phyloP scores from a whole-genome alignment of 495 filamentous ascomycete species.

The Collariella sp. region DNA sequence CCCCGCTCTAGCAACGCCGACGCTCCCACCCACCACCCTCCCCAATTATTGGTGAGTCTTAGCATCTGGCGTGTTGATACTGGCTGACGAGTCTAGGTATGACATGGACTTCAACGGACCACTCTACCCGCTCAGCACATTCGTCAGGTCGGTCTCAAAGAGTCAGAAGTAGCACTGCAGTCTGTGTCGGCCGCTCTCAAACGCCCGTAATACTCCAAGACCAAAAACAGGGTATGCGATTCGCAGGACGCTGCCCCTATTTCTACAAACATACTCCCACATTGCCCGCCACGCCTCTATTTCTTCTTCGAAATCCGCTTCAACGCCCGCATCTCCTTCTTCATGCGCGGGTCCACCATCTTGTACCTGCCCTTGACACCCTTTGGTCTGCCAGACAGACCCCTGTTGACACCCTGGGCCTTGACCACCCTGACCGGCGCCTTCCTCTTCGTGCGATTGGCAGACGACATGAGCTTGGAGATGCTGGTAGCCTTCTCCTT shows the following conservation, averaged over 20 bases:
- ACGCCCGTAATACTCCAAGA: not conserved
- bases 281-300: not conserved
- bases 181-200: not conserved
- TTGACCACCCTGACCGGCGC: conserved; percentile 82
- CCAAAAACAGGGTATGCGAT: not conserved
- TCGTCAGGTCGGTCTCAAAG: conserved; percentile 36
- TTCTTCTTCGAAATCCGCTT: conserved; percentile 58
- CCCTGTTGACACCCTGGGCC: conserved; percentile 75
- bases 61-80: not conserved
- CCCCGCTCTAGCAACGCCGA: conserved; percentile 48
- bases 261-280: too few species aligned
- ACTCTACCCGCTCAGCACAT: conserved; percentile 47
- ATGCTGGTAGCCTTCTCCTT: conserved; percentile 89
- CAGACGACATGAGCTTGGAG: conserved; percentile 67
- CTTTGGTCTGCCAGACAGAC: conserved; percentile 49
- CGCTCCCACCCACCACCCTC: conserved; percentile 37
- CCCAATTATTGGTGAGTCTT: conserved; percentile 61
- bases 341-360: conserved; percentile 94
- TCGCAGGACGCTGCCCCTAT: not conserved
- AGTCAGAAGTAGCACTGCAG: not conserved
- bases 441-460: conserved; percentile 78
- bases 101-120: conserved; percentile 59
- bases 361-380: conserved; percentile 93
- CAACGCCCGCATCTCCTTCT: conserved; percentile 91
- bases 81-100: conserved; percentile 40